Percentiles rank a stretch among this genome's conserved stretches.
phyloP scores from a whole-genome alignment of 345 rosid species.

The Populus alba region DNA sequence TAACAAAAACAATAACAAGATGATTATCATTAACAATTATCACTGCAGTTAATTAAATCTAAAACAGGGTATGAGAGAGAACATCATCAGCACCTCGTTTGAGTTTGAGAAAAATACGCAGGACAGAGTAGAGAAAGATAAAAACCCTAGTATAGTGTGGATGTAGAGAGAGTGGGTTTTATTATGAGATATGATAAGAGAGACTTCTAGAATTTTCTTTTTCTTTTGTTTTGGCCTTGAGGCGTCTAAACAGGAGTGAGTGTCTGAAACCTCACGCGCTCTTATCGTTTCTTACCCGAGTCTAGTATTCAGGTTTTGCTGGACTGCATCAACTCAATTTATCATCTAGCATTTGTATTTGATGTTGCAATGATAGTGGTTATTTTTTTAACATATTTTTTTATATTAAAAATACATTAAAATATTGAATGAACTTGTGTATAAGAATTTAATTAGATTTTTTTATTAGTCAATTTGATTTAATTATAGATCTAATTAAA shows the following conservation, averaged over 20 bases:
- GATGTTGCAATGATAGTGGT: too few species aligned
- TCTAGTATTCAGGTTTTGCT: too few species aligned
- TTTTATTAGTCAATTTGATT: too few species aligned
- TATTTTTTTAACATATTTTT: too few species aligned
- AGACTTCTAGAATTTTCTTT: constrained; percentile 4
- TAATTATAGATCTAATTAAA: too few species aligned
- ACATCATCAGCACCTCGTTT: background rate
- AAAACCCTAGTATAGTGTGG: background rate
- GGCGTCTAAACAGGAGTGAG: background rate
- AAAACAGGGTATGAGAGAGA: background rate
- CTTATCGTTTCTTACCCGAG: too few species aligned
- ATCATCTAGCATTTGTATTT: too few species aligned
- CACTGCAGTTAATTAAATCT: background rate
- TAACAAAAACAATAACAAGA: background rate
- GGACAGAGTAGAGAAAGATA: background rate
- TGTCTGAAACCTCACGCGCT: too few species aligned
- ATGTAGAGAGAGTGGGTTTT: background rate
- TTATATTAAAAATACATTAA: too few species aligned
- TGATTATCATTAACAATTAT: background rate
- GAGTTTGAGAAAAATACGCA: background rate
- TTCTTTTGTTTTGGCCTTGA: background rate
- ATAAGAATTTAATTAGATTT: too few species aligned
- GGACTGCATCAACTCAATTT: too few species aligned
- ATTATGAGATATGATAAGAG: constrained; percentile 6
- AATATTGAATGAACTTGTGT: too few species aligned